Percentiles rank a stretch among this genome's conserved stretches.
Conservation (phyloP, 2,329 filamentous ascomycete genomes). For the Dactylellina haptotyla region DNA sequence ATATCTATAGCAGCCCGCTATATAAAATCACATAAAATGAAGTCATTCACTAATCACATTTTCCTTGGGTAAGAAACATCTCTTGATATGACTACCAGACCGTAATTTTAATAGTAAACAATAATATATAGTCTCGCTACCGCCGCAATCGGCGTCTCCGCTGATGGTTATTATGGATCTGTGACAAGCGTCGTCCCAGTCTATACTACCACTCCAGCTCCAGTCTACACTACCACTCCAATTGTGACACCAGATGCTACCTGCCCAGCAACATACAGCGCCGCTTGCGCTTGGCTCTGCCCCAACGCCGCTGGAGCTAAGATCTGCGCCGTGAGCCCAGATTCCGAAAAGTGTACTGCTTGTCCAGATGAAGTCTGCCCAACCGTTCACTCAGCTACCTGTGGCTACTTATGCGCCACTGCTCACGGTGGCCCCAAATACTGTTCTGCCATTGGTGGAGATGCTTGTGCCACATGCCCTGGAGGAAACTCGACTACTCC, state of each 20-base stretch:
- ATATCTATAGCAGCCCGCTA: too few species aligned
- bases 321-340: too few species aligned
- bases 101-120: not conserved
- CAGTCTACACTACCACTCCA: not conserved
- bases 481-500: not conserved
- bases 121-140: not conserved
- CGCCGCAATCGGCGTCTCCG: conserved; percentile 5
- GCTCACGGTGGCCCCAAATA: conserved; percentile 17
- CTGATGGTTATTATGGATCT: not conserved
- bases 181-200: too few species aligned
- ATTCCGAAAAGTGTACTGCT: too few species aligned
- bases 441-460: not conserved
- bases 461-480: conserved; percentile 5
- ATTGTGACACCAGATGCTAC: not conserved
- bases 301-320: too few species aligned
- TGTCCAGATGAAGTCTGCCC: conserved; percentile 7
- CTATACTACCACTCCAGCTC: too few species aligned
- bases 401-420: conserved; percentile 1
- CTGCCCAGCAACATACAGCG: not conserved
- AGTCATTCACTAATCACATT: conserved; percentile 13
- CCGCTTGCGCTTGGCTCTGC: too few species aligned
- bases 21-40: not conserved
- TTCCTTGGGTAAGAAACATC: conserved; percentile 11
- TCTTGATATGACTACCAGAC: not conserved
- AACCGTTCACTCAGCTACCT: not conserved